Evolutionary conservation across 345 rosid species (phyloP).

Genomic region (Sapria himalayana): DNA sequence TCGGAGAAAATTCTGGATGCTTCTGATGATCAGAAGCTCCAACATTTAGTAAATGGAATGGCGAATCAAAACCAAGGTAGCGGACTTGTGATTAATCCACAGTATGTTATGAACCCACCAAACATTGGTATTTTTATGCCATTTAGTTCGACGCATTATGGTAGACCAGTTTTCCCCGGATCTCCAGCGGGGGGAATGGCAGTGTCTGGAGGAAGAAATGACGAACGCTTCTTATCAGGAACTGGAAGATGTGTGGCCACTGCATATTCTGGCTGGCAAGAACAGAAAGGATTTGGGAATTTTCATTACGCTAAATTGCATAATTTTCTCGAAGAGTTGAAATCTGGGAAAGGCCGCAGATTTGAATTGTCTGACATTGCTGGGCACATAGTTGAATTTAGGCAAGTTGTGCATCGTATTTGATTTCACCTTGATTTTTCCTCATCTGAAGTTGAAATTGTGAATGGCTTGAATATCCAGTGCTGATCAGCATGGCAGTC

Average conservation of each 20-base stretch:
- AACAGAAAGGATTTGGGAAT: slow-evolving; percentile 37
- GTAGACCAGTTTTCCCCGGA: slow-evolving; percentile 50
- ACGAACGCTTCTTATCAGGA: slow-evolving; percentile 32
- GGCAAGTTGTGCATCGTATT: slow-evolving; percentile 24
- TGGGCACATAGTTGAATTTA: slow-evolving; percentile 82
- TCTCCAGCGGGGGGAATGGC: slow-evolving; percentile 41
- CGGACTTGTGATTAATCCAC: slow-evolving; percentile 19
- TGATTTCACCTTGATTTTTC: slow-evolving; percentile 6
- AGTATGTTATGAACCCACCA: slow-evolving; percentile 29
- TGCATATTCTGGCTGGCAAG: slow-evolving; percentile 64
- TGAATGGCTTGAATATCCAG: slow-evolving; percentile 32
- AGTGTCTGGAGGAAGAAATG: slow-evolving; percentile 36
- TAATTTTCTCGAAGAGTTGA: slow-evolving; percentile 83
- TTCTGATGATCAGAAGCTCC: slow-evolving; percentile 30
- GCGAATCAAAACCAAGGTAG: slow-evolving; percentile 31
- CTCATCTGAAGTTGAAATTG: too few species aligned
- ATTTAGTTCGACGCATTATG: slow-evolving; percentile 42
- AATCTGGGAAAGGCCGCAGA: slow-evolving; percentile 58
- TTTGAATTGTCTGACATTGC: slow-evolving; percentile 71
- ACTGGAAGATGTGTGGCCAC: slow-evolving; percentile 33
- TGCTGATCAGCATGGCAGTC: slow-evolving; percentile 97
- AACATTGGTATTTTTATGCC: slow-evolving; percentile 46
- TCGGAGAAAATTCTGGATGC: slow-evolving; percentile 19
- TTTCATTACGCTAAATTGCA: slow-evolving; percentile 39
- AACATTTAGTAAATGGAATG: slow-evolving; percentile 25